Base-by-base conservation (phyloP, 2,329 filamentous ascomycete species). In the Pyrenochaeta sp. region DNA sequence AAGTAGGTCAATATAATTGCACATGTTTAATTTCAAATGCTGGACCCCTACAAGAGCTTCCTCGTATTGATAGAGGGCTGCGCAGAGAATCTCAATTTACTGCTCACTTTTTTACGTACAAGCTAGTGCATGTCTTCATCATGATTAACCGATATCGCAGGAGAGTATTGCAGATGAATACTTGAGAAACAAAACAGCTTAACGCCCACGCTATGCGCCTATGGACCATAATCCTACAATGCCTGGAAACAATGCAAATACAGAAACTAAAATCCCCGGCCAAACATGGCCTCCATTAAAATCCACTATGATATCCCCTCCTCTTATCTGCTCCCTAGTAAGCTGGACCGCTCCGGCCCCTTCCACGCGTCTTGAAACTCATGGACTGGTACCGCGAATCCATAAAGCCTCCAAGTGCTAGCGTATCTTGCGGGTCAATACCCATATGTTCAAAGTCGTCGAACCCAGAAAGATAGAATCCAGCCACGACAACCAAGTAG, bases 401-500 rank as follows among this genome's bases (percentile, higher is more conserved):
- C 7, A 69, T 35, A 28, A 68, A 17, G 0, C 62, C 60, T 6
- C 68, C 62, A 6, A 72, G 49, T 5, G 68, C 69, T 29, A 72
- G 42, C 3, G 67, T 72, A 23, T 72, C 69, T 21, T 48, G 45
- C 1, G 64, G 63, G 42, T 72, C 52, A 6, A 71, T 53, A 3
- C 65, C 69, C 63, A 65, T 65, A 4, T 55, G 55, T 19, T 81
- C 75, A 44, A 80, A 70, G 52, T 80, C 79, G 51, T 76, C 81
- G 65, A 81, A 87, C 17, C 83, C 81, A 38, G 90, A 90, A 46
- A 96, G 88, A 74, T 90, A 97, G 77, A 95, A 99, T 1, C 94
- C 94, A 30, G 90, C 83, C 19, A 96, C 78, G 35, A 99, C 90
- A 19, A 97, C 94, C 17, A 97, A 73, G 69, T 99, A 99, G 22